phyloP scores from a whole-genome alignment of 2,329 filamentous ascomycete species.

The Penicillium janthinellum region DNA sequence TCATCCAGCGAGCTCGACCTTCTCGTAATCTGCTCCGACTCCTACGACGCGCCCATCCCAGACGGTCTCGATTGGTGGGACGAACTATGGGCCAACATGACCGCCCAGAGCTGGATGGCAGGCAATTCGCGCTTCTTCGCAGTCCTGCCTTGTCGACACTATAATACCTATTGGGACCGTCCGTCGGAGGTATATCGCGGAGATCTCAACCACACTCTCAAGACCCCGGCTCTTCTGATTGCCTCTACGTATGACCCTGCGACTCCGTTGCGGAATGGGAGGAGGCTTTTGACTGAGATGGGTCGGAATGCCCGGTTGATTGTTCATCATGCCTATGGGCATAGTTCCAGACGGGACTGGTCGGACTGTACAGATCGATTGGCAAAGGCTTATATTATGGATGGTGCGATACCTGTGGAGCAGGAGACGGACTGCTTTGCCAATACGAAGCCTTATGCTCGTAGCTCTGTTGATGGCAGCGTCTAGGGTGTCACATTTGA shows the following conservation, averaged over 20 bases:
- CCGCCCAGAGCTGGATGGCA: constrained; percentile 17
- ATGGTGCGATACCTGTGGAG: constrained; percentile 10
- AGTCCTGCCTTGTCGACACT: constrained; percentile 18
- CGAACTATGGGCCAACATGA: constrained; percentile 15
- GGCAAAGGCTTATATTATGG: constrained; percentile 16
- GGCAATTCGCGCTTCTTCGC: constrained; percentile 18
- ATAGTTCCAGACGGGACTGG: constrained; percentile 15
- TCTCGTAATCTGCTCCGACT: constrained; percentile 20
- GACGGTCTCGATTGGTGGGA: constrained; percentile 19
- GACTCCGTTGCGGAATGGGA: constrained; percentile 18
- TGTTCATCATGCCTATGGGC: constrained; percentile 20
- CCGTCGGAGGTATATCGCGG: constrained; percentile 20
- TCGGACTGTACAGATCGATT: constrained; percentile 17
- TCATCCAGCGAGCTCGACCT: constrained; percentile 7
- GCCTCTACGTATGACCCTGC: constrained; percentile 19
- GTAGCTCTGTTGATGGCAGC: neutral
- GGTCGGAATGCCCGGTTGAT: constrained; percentile 17
- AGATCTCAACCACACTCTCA: constrained; percentile 20
- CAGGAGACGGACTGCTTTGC: constrained; percentile 10
- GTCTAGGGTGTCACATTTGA: neutral
- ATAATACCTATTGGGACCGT: constrained; percentile 12
- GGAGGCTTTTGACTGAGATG: constrained; percentile 19
- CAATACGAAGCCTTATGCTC: neutral
- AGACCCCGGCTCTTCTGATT: constrained; percentile 13
- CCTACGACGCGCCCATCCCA: constrained; percentile 18